phyloP scores from a whole-genome alignment of 78 protist species.

The Bodo saltans region DNA sequence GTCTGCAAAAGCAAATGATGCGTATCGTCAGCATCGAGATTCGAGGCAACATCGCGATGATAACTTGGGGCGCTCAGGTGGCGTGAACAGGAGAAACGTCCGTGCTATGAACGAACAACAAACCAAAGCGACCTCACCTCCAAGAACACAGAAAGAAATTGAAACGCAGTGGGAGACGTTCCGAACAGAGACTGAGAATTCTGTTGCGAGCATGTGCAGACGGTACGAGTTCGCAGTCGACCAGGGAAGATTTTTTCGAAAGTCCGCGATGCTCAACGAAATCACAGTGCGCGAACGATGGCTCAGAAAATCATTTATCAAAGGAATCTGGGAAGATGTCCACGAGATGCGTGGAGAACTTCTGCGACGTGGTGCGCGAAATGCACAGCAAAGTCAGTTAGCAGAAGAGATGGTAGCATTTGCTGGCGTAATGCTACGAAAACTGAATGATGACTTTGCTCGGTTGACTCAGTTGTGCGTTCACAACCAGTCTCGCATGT shows the following conservation, averaged over 20 bases:
- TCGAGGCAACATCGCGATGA: no score
- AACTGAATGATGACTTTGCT: neutral
- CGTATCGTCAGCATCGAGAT: no score
- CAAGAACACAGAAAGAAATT: no score
- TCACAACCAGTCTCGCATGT: neutral
- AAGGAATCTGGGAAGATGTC: neutral
- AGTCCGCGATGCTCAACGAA: neutral
- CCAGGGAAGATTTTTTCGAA: neutral
- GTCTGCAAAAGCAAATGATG: neutral
- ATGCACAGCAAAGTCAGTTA: neutral
- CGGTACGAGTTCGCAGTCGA: neutral
- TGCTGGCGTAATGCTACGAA: neutral
- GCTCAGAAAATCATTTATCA: neutral
- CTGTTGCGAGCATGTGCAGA: neutral
- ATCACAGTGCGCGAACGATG: neutral
- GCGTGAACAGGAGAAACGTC: neutral
- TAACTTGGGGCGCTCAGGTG: neutral
- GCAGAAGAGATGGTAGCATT: neutral
- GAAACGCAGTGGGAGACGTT: neutral
- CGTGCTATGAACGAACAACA: neutral
- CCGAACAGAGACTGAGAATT: neutral
- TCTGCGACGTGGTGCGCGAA: neutral
- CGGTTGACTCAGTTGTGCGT: neutral
- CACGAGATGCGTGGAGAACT: neutral
- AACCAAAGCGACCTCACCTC: neutral